Conservation (phyloP, 225 moss, liverwort and hornwort genomes). For the Sphagnum contortum region DNA sequence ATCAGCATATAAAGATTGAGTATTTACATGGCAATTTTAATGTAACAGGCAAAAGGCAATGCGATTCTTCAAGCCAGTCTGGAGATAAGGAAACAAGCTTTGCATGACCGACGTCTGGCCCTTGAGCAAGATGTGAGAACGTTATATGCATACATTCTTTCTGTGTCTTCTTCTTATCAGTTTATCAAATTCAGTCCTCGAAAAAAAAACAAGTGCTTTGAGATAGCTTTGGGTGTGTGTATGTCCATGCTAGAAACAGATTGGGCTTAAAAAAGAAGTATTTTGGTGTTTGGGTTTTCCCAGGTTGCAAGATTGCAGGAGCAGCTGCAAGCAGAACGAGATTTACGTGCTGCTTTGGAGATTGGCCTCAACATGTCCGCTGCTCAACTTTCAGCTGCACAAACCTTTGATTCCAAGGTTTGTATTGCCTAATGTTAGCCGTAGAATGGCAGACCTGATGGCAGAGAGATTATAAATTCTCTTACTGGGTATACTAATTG, state of each 20-base stretch:
- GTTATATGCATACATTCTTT: no score
- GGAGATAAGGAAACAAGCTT: constrained; percentile 89
- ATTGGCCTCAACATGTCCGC: constrained; percentile 86
- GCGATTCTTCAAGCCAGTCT: constrained; percentile 83
- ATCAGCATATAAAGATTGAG: no score
- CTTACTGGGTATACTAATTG: no score
- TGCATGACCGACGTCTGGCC: constrained; percentile 77
- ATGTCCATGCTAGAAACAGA: no score
- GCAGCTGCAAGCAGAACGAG: constrained; percentile 88
- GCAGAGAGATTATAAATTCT: no score
- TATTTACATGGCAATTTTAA: background rate
- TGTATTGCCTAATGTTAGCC: background rate
- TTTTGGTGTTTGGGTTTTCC: no score
- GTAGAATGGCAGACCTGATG: no score
- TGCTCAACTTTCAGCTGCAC: constrained; percentile 67
- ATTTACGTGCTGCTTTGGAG: constrained; percentile 81
- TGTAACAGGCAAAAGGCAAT: constrained; percentile 76
- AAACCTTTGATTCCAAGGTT: constrained; percentile 81
- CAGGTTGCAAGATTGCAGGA: constrained; percentile 88
- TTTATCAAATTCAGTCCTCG: no score
- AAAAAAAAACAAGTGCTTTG: no score
- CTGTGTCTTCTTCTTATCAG: no score
- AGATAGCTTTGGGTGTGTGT: no score
- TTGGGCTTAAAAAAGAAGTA: no score
- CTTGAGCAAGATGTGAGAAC: constrained; percentile 80